A percentile compares a stretch with the other conserved stretches of the same genome.
phyloP scores from a whole-genome alignment of 176 grass and related monocot species.

The Triticum urartu region DNA sequence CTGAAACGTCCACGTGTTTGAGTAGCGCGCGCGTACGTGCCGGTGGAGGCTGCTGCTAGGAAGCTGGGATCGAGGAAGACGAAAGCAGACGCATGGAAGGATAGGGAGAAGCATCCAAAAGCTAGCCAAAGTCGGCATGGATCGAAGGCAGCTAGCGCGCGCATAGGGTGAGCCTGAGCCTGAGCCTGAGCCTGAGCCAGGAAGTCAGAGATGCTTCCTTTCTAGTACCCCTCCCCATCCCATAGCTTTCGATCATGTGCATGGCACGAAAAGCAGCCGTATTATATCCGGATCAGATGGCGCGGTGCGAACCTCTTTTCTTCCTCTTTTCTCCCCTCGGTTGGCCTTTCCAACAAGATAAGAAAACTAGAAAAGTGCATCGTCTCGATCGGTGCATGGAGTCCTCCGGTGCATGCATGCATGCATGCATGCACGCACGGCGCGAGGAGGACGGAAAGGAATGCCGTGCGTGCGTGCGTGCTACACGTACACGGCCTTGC shows the following conservation, averaged over 20 bases:
- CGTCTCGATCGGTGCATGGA: neutral
- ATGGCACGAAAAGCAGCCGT: neutral
- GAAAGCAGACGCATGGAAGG: neutral
- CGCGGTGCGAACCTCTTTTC: neutral
- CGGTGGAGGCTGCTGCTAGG: neutral
- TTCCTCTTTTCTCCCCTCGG: neutral
- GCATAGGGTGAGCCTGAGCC: neutral
- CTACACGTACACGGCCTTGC: neutral
- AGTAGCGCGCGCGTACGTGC: neutral
- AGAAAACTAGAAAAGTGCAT: neutral
- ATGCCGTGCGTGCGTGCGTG: neutral
- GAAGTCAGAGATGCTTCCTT: conserved; percentile 19
- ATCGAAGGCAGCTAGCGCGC: neutral
- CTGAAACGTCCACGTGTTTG: neutral
- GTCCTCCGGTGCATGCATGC: neutral
- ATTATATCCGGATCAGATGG: neutral
- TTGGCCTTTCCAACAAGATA: conserved; percentile 1
- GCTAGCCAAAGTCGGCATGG: neutral
- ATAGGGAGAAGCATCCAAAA: neutral
- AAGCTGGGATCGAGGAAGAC: neutral
- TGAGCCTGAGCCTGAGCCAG: neutral
- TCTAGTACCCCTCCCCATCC: neutral
- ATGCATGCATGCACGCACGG: neutral
- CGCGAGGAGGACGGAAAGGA: neutral
- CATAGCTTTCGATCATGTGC: neutral